Evolutionary conservation across 2,329 filamentous ascomycete species (phyloP).

Genomic region (Verruconis gallopava): DNA sequence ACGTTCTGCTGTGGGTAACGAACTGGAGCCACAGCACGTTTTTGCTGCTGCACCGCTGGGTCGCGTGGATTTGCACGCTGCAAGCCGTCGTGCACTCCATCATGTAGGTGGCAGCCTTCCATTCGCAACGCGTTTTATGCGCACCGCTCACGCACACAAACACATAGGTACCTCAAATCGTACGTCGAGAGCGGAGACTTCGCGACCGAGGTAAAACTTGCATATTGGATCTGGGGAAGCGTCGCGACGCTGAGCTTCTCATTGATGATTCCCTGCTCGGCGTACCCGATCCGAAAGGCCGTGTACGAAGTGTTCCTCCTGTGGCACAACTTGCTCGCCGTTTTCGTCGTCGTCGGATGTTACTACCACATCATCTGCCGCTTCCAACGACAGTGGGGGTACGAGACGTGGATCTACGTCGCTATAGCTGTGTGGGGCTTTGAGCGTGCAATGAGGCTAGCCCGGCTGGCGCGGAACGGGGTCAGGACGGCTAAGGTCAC

Average conservation of each 20-base stretch:
- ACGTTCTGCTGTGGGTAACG: conserved; percentile 35
- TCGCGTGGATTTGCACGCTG: conserved; percentile 32
- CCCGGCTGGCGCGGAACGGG: conserved; percentile 25
- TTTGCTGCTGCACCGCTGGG: conserved; percentile 37
- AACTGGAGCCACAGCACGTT: conserved; percentile 39
- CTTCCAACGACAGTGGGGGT: conserved; percentile 29
- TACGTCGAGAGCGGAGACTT: conserved; percentile 21
- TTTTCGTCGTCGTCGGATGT: conserved; percentile 27
- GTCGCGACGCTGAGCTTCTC: conserved; percentile 25
- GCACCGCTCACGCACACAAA: too few species aligned
- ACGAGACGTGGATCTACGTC: conserved; percentile 33
- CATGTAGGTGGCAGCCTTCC: conserved; percentile 14
- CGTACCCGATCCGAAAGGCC: conserved; percentile 25
- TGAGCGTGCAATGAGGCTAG: conserved; percentile 29
- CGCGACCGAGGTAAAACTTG: conserved; percentile 14
- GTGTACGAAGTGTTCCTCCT: conserved; percentile 34
- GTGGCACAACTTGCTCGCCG: conserved; percentile 27
- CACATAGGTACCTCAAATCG: conserved; percentile 21
- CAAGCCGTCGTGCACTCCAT: conserved; percentile 33
- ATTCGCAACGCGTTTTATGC: too few species aligned
- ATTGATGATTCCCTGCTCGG: conserved; percentile 21
- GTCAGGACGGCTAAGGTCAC: conserved; percentile 23
- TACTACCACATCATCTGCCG: conserved; percentile 30
- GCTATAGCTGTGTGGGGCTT: conserved; percentile 30
- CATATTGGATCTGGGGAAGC: conserved; percentile 35